phyloP scores from a whole-genome alignment of 495 filamentous ascomycete species.

The Penicillium soppii region DNA sequence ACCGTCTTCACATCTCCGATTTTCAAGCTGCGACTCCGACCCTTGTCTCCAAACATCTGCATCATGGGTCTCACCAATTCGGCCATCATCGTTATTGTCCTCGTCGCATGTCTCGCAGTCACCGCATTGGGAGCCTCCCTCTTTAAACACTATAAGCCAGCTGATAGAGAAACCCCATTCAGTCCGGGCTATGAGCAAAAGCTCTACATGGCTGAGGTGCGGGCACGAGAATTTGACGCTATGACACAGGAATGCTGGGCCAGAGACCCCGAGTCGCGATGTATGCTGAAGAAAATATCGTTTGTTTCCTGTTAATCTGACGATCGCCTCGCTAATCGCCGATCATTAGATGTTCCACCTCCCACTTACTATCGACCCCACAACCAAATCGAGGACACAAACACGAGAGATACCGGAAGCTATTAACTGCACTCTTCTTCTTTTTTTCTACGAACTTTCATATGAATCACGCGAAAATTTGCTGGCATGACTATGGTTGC shows the following conservation, averaged over 20 bases:
- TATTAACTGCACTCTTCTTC: background rate
- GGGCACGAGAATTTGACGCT: constrained; percentile 29
- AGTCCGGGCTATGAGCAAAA: constrained; percentile 31
- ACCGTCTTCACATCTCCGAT: background rate
- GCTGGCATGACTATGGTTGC: background rate
- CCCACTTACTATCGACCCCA: constrained; percentile 15
- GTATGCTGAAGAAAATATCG: too few relatives aligned
- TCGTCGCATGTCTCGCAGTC: constrained; percentile 36
- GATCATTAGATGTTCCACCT: constrained; percentile 13
- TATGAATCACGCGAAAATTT: constrained; percentile 5
- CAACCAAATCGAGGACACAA: constrained; percentile 3
- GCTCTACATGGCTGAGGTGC: constrained; percentile 41
- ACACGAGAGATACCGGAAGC: constrained; percentile 1
- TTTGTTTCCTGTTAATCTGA: background rate
- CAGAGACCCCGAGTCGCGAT: constrained; percentile 31
- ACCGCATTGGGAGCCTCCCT: constrained; percentile 37
- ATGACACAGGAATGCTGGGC: constrained; percentile 26
- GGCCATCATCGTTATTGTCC: constrained; percentile 45
- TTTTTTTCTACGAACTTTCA: constrained; percentile 9
- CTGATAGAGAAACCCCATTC: constrained; percentile 12
- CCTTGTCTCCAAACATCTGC: background rate
- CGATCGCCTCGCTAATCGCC: constrained; percentile 1
- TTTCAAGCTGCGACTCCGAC: background rate
- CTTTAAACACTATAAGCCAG: constrained; percentile 32
- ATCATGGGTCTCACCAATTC: constrained; percentile 31